phyloP scores from a whole-genome alignment of 176 grass and related monocot genomes.

The Oryza nivara region DNA sequence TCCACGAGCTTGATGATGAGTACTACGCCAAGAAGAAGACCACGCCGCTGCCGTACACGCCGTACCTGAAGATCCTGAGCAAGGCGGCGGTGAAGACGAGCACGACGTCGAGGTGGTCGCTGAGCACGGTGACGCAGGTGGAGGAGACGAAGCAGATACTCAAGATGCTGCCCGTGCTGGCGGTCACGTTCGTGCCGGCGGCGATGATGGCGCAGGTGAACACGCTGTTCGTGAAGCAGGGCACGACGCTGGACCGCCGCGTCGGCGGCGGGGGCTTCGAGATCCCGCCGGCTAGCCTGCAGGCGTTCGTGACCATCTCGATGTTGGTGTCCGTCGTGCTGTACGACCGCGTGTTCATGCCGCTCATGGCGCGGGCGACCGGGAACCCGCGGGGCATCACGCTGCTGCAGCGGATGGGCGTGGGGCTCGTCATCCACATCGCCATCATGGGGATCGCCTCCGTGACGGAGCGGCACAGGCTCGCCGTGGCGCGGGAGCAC shows the following conservation, averaged over 20 bases:
- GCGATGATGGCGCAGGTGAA: constrained; percentile 75
- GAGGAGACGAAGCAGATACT: constrained; percentile 94
- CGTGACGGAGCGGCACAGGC: constrained; percentile 57
- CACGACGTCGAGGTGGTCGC: constrained; percentile 52
- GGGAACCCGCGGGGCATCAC: constrained; percentile 82
- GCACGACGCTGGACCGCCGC: constrained; percentile 75
- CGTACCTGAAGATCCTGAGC: constrained; percentile 45
- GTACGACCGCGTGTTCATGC: constrained; percentile 79
- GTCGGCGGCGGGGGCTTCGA: constrained; percentile 54
- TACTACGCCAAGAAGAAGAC: constrained; percentile 58
- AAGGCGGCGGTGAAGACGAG: constrained; percentile 73
- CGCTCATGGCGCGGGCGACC: constrained; percentile 59
- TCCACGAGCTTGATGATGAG: constrained; percentile 64
- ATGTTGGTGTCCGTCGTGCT: constrained; percentile 76
- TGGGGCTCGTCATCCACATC: constrained; percentile 79
- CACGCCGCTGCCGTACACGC: constrained; percentile 50
- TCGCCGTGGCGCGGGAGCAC: constrained; percentile 59
- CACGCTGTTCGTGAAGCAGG: constrained; percentile 96
- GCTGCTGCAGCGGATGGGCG: constrained; percentile 79
- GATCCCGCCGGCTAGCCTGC: constrained; percentile 78
- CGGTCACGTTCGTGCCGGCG: constrained; percentile 71
- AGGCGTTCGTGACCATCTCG: constrained; percentile 81
- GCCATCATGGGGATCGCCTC: constrained; percentile 84
- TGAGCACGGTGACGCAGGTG: constrained; percentile 89
- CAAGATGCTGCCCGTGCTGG: constrained; percentile 79